A percentile compares a stretch with the other conserved stretches of the same genome.
Conservation (phyloP, 768 basidiomycete species). For the Pleurotus pulmonarius region DNA sequence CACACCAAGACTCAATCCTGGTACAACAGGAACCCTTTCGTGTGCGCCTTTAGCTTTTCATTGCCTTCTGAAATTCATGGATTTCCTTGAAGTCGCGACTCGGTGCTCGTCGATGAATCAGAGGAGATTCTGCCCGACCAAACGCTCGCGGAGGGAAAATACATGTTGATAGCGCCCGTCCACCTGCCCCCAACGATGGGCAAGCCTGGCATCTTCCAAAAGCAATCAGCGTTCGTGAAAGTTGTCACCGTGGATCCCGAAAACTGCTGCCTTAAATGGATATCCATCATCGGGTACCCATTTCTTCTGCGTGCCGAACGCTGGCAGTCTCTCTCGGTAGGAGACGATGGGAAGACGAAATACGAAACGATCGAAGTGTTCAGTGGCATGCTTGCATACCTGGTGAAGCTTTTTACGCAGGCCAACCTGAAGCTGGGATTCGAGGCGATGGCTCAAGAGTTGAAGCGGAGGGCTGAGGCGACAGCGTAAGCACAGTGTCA, state of each 20-base stretch:
- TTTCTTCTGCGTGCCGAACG: slow-evolving; percentile 54
- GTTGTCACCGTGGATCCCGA: slow-evolving; percentile 47
- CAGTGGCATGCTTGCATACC: slow-evolving; percentile 48
- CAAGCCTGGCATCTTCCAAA: slow-evolving; percentile 33
- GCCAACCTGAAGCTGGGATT: slow-evolving; percentile 42
- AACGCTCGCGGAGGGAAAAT: slow-evolving; percentile 43
- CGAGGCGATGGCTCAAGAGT: slow-evolving; percentile 48
- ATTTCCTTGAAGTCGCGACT: slow-evolving; percentile 37
- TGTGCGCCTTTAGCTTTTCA: slow-evolving; percentile 34
- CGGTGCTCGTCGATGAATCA: slow-evolving; percentile 37
- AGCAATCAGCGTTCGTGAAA: slow-evolving; percentile 34
- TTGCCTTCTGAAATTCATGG: background rate
- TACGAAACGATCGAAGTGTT: slow-evolving; percentile 69
- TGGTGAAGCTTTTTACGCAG: slow-evolving; percentile 42
- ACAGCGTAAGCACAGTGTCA: slow-evolving; percentile 7
- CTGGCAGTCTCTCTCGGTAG: slow-evolving; percentile 60
- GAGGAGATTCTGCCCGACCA: slow-evolving; percentile 42
- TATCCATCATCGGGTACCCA: slow-evolving; percentile 30
- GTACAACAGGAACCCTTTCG: slow-evolving; percentile 62
- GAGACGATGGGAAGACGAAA: slow-evolving; percentile 48
- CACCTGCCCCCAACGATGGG: slow-evolving; percentile 61
- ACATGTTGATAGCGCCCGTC: slow-evolving; percentile 44
- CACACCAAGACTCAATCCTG: background rate
- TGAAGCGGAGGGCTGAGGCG: slow-evolving; percentile 50
- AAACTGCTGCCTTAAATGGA: slow-evolving; percentile 58